phyloP scores from a whole-genome alignment of 2,329 filamentous ascomycete species.

The Alternaria arborescens region DNA sequence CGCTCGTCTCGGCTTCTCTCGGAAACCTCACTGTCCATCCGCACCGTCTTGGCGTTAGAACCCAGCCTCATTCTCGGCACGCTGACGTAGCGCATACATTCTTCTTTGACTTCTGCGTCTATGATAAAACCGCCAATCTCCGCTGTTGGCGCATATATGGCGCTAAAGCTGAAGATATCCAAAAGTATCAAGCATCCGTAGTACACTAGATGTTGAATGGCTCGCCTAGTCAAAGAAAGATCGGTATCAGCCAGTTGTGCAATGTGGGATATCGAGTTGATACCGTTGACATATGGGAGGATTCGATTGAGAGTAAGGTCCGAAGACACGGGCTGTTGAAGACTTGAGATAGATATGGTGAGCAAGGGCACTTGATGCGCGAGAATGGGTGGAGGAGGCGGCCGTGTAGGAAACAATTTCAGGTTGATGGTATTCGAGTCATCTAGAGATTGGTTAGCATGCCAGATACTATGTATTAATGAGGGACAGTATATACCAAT shows the following conservation, averaged over 20 bases:
- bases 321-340: slow-evolving; percentile 63
- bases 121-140: slow-evolving; percentile 81
- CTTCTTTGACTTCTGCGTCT: slow-evolving; percentile 80
- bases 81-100: slow-evolving; percentile 83
- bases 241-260: slow-evolving; percentile 86
- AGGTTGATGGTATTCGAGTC: slow-evolving; percentile 95
- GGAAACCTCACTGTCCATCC: slow-evolving; percentile 30
- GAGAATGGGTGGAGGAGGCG: slow-evolving; percentile 77
- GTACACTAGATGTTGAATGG: slow-evolving; percentile 88
- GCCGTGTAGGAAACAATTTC: slow-evolving; percentile 88
- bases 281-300: slow-evolving; percentile 86
- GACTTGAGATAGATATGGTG: slow-evolving; percentile 58
- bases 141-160: slow-evolving; percentile 85
- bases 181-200: slow-evolving; percentile 90
- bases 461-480: too few species aligned
- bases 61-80: slow-evolving; percentile 52
- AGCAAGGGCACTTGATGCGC: slow-evolving; percentile 91
- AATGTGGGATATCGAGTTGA: slow-evolving; percentile 88
- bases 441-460: slow-evolving; percentile 61
- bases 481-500: slow-evolving; percentile 69
- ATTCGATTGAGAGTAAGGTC: slow-evolving; percentile 82
- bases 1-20: slow-evolving; percentile 28
- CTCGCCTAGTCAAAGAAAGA: slow-evolving; percentile 83
- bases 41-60: slow-evolving; percentile 20
- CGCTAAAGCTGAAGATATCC: slow-evolving; percentile 93